Evolutionary conservation across 1,284 basidiomycete species (phyloP).

Genomic region (Marasmius fiardii): DNA sequence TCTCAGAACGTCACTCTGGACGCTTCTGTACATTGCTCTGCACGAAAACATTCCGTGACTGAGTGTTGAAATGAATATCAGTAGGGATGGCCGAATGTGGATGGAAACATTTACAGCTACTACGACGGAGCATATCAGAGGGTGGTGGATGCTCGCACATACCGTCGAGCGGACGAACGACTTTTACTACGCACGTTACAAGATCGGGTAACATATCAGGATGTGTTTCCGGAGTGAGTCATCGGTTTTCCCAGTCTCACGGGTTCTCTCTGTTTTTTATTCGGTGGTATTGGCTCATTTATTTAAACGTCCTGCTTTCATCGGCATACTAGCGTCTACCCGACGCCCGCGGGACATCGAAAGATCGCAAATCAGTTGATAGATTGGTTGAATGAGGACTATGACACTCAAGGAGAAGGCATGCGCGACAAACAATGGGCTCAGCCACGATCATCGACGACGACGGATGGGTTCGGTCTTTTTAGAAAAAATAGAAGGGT

Average conservation of each 20-base stretch:
- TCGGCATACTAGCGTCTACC: neutral
- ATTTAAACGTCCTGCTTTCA: too few species aligned
- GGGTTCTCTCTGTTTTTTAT: neutral
- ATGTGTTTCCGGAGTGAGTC: constrained; percentile 48
- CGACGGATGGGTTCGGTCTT: too few species aligned
- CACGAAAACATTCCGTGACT: too few species aligned
- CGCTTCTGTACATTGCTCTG: constrained; percentile 32
- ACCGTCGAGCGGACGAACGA: neutral
- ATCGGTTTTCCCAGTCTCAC: neutral
- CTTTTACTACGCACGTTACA: constrained; percentile 29
- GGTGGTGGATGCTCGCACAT: constrained; percentile 35
- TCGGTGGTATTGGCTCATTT: too few species aligned
- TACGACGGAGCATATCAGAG: constrained; percentile 46
- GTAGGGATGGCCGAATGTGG: constrained; percentile 57
- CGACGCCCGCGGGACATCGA: neutral
- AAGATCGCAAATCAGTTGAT: neutral
- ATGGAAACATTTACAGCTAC: constrained; percentile 44
- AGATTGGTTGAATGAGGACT: neutral
- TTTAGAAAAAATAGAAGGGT: too few species aligned
- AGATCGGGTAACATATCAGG: constrained; percentile 50
- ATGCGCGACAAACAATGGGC: too few species aligned
- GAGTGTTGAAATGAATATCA: too few species aligned
- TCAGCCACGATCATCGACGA: too few species aligned
- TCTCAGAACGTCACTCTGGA: constrained; percentile 40
- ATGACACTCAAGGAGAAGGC: too few species aligned